These are phyloP conservation scores for Fusarium bactridioides DNA, from an alignment of 2,329 filamentous ascomycete genomes.

Conservation along the genomic window DNA sequence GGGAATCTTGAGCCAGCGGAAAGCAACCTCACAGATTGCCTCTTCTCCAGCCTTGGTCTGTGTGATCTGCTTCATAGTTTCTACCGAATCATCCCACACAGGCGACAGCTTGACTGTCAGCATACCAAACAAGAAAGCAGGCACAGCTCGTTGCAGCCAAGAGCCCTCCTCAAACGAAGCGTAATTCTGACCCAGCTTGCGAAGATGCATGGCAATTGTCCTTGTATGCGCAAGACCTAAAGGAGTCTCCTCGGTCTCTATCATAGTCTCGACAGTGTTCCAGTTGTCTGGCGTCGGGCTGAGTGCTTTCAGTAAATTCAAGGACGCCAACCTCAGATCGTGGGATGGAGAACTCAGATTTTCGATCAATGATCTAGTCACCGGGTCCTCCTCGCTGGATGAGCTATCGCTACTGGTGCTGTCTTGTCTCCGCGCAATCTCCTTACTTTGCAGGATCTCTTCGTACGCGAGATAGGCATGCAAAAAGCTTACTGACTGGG, in stretches of 20 bases:
- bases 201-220: conserved; percentile 83
- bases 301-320: conserved; percentile 75
- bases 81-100: conserved; percentile 84
- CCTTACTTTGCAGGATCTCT: conserved; percentile 39
- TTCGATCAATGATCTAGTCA: conserved; percentile 71
- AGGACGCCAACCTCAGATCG: conserved; percentile 73
- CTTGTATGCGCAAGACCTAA: conserved; percentile 79
- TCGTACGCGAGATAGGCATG: conserved; percentile 68
- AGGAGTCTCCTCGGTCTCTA: conserved; percentile 81
- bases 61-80: conserved; percentile 77
- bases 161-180: conserved; percentile 63
- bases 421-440: conserved; percentile 34
- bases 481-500: conserved; percentile 71
- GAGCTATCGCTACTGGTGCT: conserved; percentile 53
- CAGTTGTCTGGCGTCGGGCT: conserved; percentile 39
- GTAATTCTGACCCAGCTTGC: conserved; percentile 76
- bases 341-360: conserved; percentile 82
- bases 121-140: conserved; percentile 87
- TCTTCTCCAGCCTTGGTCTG: conserved; percentile 76
- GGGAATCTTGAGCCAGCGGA: conserved; percentile 76
- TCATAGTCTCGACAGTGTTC: conserved; percentile 61
- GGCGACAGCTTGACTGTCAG: conserved; percentile 85
- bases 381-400: conserved; percentile 61
- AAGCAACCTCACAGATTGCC: conserved; percentile 73
- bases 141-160: conserved; percentile 76